Evolutionary conservation across 1,284 basidiomycete genomes (phyloP).

Genomic region (Ustilago nuda): DNA sequence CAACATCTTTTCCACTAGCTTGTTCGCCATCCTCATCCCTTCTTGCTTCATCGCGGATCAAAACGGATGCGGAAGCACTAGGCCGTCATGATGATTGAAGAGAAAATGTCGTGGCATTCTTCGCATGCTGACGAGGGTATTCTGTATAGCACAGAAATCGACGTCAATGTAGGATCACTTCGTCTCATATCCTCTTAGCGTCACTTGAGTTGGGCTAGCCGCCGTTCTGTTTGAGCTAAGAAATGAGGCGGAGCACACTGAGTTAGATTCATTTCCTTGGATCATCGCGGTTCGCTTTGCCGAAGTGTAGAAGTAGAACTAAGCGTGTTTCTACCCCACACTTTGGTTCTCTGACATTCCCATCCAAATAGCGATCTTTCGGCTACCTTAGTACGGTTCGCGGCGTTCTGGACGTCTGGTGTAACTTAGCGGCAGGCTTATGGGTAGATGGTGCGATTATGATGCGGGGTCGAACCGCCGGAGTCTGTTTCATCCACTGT

Average conservation of each 20-base stretch:
- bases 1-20: not conserved
- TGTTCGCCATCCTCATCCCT: not conserved
- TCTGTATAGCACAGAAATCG: not conserved
- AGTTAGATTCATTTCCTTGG: constrained; percentile 6
- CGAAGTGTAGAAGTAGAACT: not conserved
- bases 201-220: not conserved
- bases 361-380: not conserved
- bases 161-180: constrained; percentile 5
- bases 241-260: not conserved
- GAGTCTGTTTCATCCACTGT: not conserved
- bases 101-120: not conserved
- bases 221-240: not conserved
- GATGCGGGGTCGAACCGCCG: constrained; percentile 5
- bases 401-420: not conserved
- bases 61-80: not conserved
- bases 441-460: not conserved
- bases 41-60: not conserved
- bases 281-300: not conserved
- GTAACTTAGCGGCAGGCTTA: not conserved
- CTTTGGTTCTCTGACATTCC: not conserved
- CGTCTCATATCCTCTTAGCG: not conserved
- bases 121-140: not conserved
- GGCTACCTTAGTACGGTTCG: not conserved
- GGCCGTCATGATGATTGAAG: not conserved
- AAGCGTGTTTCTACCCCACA: constrained; percentile 2